Conservation (phyloP, 805 yeast species). For the Candida endomychidarum region DNA sequence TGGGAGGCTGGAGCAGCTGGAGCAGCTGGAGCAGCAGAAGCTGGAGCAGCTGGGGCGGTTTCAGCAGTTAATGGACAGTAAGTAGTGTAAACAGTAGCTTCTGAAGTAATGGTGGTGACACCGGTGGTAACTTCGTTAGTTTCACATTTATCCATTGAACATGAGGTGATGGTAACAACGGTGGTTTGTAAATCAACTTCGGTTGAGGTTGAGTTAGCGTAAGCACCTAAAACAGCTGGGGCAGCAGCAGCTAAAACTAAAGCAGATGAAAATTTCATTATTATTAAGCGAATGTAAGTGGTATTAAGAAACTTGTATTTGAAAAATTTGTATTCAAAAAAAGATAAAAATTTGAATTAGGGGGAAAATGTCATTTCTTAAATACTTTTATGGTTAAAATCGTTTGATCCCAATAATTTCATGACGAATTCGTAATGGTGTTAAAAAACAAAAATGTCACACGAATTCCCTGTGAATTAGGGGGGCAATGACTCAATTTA, state of each 20-base stretch:
- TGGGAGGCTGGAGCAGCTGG: conserved; percentile 16
- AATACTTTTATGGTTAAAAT: conserved; percentile 7
- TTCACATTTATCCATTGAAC: conserved; percentile 31
- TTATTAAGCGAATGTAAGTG: conserved; percentile 21
- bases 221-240: conserved; percentile 29
- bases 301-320: neutral
- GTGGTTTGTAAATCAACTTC: conserved; percentile 29
- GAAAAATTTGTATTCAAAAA: neutral
- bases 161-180: conserved; percentile 38
- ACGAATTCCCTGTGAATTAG: neutral
- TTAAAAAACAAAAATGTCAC: neutral
- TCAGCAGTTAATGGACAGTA: conserved; percentile 28
- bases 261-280: conserved; percentile 38
- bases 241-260: conserved; percentile 28
- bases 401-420: conserved; percentile 2
- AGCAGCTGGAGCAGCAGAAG: conserved; percentile 17
- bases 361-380: neutral
- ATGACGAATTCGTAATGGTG: neutral
- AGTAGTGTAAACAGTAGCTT: conserved; percentile 32
- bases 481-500: neutral
- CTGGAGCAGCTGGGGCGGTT: conserved; percentile 15
- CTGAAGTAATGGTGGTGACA: conserved; percentile 35
- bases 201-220: conserved; percentile 30
- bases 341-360: too few relatives aligned
- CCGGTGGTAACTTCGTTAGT: conserved; percentile 34